phyloP scores from a whole-genome alignment of 1,284 basidiomycete genomes.

The Pseudozyma sp. region DNA sequence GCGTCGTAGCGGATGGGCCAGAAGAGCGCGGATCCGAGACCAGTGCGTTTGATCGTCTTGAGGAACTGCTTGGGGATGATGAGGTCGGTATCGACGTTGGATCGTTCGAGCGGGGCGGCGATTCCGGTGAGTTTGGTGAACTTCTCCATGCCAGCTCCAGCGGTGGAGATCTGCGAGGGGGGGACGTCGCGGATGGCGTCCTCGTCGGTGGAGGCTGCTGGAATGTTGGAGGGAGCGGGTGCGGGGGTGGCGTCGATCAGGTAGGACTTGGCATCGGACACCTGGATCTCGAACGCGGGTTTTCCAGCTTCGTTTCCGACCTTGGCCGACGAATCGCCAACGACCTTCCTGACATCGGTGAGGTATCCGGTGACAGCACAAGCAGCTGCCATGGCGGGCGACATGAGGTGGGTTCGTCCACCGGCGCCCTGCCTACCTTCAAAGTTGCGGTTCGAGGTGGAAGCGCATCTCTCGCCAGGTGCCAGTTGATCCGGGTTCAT shows the following conservation, averaged over 20 bases:
- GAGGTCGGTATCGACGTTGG: constrained; percentile 67
- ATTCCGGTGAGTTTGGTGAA: constrained; percentile 65
- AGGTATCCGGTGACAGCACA: constrained; percentile 66
- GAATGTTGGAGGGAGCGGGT: constrained; percentile 26
- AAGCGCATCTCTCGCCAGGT: constrained; percentile 67
- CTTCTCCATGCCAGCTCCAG: constrained; percentile 59
- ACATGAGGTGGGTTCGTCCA: constrained; percentile 67
- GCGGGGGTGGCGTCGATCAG: constrained; percentile 48
- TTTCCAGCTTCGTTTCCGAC: constrained; percentile 53
- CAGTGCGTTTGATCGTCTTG: constrained; percentile 68
- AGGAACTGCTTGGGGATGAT: constrained; percentile 68
- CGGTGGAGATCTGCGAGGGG: constrained; percentile 26
- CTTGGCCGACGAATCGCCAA: constrained; percentile 30
- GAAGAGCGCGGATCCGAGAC: constrained; percentile 64
- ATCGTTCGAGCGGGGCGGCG: constrained; percentile 63
- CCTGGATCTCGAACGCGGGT: constrained; percentile 56
- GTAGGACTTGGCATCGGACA: constrained; percentile 61
- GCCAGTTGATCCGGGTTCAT: constrained; percentile 68
- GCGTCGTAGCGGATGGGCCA: constrained; percentile 64
- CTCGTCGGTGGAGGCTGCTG: constrained; percentile 48
- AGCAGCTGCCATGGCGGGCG: constrained; percentile 67
- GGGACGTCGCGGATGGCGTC: constrained; percentile 56
- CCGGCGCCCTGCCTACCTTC: constrained; percentile 67
- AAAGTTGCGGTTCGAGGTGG: constrained; percentile 69
- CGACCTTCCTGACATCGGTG: constrained; percentile 66